phyloP scores from a whole-genome alignment of 2,329 filamentous ascomycete genomes.

The Venturia oleaginea region DNA sequence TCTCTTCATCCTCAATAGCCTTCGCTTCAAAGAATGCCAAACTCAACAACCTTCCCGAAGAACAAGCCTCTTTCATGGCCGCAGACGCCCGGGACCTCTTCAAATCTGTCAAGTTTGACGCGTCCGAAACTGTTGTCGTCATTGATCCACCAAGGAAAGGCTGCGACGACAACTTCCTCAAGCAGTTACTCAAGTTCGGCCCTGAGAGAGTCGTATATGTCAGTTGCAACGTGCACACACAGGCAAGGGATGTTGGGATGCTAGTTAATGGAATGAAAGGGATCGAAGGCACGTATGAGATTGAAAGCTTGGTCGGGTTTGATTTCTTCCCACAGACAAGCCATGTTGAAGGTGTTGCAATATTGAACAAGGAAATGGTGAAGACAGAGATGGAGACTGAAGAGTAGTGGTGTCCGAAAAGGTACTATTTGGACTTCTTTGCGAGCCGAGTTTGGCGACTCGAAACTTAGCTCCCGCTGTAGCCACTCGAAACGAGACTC shows the following conservation, averaged over 20 bases:
- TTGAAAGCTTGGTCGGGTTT: slow-evolving; percentile 86
- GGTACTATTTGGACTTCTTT: background rate
- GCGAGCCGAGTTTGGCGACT: background rate
- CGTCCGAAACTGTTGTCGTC: slow-evolving; percentile 82
- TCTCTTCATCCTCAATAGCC: slow-evolving; percentile 66
- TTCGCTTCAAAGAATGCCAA: slow-evolving; percentile 70
- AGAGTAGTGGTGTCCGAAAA: background rate
- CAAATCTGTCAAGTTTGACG: slow-evolving; percentile 60
- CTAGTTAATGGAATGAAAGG: slow-evolving; percentile 61
- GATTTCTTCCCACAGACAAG: slow-evolving; percentile 92
- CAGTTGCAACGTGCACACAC: slow-evolving; percentile 95
- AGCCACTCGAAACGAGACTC: background rate
- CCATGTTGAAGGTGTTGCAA: slow-evolving; percentile 57
- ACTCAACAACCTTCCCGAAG: slow-evolving; percentile 59
- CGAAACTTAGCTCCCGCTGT: background rate
- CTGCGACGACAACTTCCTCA: slow-evolving; percentile 76
- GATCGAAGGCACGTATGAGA: slow-evolving; percentile 51
- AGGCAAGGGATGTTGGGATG: slow-evolving; percentile 85
- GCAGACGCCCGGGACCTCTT: slow-evolving; percentile 83
- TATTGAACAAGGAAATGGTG: slow-evolving; percentile 32
- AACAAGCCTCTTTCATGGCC: slow-evolving; percentile 74
- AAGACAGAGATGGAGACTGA: background rate
- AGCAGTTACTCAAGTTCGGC: slow-evolving; percentile 68
- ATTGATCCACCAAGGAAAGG: slow-evolving; percentile 96
- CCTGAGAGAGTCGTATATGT: slow-evolving; percentile 84